Conservation (phyloP, 2,329 filamentous ascomycete genomes). For the Cordyceps cateniannulata region DNA sequence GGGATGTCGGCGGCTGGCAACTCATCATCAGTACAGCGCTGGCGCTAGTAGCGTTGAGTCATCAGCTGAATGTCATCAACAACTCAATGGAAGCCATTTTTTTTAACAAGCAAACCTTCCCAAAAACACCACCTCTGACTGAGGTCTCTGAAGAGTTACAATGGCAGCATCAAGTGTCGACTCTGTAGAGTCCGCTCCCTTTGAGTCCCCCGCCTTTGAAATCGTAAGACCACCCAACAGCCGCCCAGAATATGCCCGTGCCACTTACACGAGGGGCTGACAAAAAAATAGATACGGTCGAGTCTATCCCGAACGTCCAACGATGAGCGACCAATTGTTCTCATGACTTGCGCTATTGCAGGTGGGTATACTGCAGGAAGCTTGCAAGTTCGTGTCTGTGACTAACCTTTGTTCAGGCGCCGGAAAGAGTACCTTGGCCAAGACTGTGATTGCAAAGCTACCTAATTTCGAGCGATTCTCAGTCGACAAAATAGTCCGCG, state of each 20-base stretch:
- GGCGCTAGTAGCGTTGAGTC: conserved; percentile 3
- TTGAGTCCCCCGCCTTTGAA: conserved; percentile 5
- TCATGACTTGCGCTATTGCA: conserved; percentile 13
- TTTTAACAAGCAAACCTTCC: neutral
- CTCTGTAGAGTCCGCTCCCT: neutral
- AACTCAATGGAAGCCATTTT: neutral
- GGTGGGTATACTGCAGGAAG: neutral
- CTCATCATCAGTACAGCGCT: neutral
- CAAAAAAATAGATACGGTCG: conserved; percentile 1
- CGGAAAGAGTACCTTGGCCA: conserved; percentile 12
- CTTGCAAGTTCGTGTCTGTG: no score
- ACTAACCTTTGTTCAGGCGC: neutral
- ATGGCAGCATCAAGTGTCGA: neutral
- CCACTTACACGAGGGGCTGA: neutral
- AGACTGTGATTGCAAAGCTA: neutral
- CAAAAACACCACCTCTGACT: no score
- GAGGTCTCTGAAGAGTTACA: no score
- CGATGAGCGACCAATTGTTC: neutral
- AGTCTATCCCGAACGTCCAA: neutral
- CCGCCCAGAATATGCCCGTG: neutral
- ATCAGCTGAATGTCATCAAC: neutral
- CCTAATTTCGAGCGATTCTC: conserved; percentile 10
- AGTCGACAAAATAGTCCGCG: neutral
- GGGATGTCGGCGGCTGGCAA: neutral
- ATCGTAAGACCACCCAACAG: neutral